These are phyloP conservation scores for Cordia subcordata DNA, from an alignment of 257 asterid genomes.

Conservation along the genomic window DNA sequence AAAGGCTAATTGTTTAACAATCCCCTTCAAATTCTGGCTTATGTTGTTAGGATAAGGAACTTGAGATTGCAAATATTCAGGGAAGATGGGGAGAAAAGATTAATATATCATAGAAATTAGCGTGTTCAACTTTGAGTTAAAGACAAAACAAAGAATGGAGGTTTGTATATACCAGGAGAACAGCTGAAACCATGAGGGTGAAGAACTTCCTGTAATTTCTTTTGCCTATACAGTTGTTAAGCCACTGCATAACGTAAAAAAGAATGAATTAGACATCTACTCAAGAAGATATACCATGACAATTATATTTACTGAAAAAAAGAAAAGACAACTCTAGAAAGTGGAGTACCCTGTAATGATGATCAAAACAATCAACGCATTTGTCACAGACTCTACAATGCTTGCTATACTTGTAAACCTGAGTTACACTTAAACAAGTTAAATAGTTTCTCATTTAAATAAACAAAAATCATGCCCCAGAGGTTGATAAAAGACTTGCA, in stretches of 20 bases:
- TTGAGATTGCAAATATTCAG: background rate
- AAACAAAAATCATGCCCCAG: background rate
- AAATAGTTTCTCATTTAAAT: background rate
- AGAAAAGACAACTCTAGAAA: background rate
- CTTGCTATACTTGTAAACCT: constrained; percentile 97
- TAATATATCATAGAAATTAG: background rate
- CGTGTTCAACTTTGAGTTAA: background rate
- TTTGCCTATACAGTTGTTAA: constrained; percentile 96
- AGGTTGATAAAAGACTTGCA: background rate
- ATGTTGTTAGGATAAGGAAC: background rate
- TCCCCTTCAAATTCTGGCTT: constrained; percentile 3
- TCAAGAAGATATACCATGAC: background rate
- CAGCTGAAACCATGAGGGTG: constrained; percentile 91
- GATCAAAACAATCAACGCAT: constrained; percentile 92
- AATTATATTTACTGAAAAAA: background rate
- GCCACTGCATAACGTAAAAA: constrained; percentile 61
- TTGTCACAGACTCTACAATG: constrained; percentile 98
- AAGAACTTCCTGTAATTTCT: constrained; percentile 87
- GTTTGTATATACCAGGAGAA: constrained; percentile 68
- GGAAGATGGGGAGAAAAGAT: too few relatives aligned
- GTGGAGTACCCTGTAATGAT: constrained; percentile 87
- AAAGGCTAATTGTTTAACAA: constrained; percentile 7
- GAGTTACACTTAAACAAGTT: constrained; percentile 14
- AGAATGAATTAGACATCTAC: constrained; percentile 18
- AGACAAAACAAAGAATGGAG: constrained; percentile 11